A percentile compares a stretch with the other conserved stretches of the same genome.
Conservation (phyloP, 1,284 basidiomycete species). For the Leccinum holopus region DNA sequence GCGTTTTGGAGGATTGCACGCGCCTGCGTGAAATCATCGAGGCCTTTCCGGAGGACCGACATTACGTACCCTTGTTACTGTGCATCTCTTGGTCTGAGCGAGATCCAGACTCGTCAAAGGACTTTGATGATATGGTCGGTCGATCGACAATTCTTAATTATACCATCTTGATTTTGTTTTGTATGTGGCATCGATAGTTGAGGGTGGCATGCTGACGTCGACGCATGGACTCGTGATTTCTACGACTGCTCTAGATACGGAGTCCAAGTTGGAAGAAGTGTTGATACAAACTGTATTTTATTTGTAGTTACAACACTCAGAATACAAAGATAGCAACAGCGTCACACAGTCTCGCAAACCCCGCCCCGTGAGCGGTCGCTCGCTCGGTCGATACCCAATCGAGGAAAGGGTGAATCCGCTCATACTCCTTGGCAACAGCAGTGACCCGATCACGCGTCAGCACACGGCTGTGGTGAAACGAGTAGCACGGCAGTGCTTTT, state of each 20-base stretch:
- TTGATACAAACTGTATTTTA: conserved; percentile 24
- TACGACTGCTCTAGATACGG: conserved; percentile 51
- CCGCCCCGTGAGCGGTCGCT: no score
- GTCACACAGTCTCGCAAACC: no score
- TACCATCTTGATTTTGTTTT: conserved; percentile 2
- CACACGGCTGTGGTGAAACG: no score
- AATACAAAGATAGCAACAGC: no score
- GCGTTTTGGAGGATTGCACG: conserved; percentile 66
- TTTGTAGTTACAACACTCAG: no score
- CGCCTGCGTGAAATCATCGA: conserved; percentile 63
- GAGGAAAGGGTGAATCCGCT: no score
- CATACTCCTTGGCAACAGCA: no score
- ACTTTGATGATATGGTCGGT: conserved; percentile 53
- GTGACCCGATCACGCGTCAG: no score
- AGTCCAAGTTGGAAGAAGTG: conserved; percentile 48
- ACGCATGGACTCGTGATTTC: conserved; percentile 49
- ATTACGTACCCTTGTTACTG: conserved; percentile 59
- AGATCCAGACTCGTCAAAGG: conserved; percentile 38
- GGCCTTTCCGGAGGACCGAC: conserved; percentile 48
- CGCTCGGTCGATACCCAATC: no score
- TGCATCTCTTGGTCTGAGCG: conserved; percentile 57
- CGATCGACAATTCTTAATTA: background rate
- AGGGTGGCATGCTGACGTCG: conserved; percentile 44
- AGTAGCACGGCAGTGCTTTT: no score
- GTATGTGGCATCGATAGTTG: conserved; percentile 48